phyloP scores from a whole-genome alignment of 2,329 filamentous ascomycete genomes.

The Massarina eburnea region DNA sequence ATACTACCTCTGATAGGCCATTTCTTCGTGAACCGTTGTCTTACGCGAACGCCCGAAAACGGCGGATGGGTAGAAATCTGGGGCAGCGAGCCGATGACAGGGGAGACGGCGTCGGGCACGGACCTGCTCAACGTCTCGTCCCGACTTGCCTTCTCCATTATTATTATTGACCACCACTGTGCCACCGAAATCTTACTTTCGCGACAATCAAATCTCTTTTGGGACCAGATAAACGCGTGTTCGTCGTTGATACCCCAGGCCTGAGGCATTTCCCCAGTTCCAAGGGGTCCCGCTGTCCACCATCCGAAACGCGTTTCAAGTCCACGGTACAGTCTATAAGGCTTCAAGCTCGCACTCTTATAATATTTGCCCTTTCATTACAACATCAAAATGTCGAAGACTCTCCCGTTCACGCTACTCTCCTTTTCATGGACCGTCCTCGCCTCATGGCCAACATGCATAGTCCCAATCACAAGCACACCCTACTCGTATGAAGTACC shows the following conservation, averaged over 20 bases:
- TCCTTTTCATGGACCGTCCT: slow-evolving; percentile 1
- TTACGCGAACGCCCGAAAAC: too few relatives aligned
- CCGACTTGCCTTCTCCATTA: too few relatives aligned
- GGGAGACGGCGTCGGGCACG: not conserved
- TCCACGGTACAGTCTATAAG: not conserved
- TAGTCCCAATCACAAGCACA: slow-evolving; percentile 9
- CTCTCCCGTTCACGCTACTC: not conserved
- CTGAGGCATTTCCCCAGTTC: slow-evolving; percentile 1
- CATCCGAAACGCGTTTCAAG: slow-evolving; percentile 13
- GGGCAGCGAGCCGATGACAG: not conserved
- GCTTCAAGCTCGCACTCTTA: not conserved
- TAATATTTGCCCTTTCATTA: not conserved
- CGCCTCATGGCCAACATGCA: slow-evolving; percentile 10
- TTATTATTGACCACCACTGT: too few relatives aligned
- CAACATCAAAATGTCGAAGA: not conserved
- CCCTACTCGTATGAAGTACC: slow-evolving; percentile 9
- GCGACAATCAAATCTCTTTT: too few relatives aligned
- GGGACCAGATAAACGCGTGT: too few relatives aligned
- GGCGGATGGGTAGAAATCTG: too few relatives aligned
- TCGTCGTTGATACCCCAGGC: not conserved
- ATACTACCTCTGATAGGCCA: not conserved
- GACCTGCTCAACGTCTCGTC: not conserved
- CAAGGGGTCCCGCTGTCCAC: slow-evolving; percentile 3
- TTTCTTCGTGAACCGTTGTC: too few relatives aligned
- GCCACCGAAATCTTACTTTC: too few relatives aligned